Evolutionary conservation across 192 early-diverging fungal species (phyloP).

Genomic region (Obelidium mucronatum): DNA sequence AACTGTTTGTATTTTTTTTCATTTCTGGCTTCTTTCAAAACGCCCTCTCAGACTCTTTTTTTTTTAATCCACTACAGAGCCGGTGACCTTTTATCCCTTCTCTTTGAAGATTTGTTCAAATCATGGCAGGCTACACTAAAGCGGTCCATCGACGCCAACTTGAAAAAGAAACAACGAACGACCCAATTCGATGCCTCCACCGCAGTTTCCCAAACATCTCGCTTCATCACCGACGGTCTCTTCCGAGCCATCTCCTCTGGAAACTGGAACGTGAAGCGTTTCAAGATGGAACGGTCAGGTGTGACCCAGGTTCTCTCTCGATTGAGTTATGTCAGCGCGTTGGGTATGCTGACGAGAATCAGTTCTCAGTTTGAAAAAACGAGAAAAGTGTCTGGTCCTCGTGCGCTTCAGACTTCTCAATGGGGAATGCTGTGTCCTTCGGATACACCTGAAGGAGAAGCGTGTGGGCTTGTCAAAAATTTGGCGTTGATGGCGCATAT

Average conservation of each 20-base stretch:
- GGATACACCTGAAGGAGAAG: slow-evolving; percentile 98
- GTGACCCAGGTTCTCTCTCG: slow-evolving; percentile 96
- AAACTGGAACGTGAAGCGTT: slow-evolving; percentile 98
- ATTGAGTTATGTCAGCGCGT: slow-evolving; percentile 89
- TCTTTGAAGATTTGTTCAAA: slow-evolving; percentile 99
- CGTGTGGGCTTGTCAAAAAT: slow-evolving; percentile 97
- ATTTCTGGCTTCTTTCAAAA: slow-evolving; percentile 4
- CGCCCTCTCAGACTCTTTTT: background rate
- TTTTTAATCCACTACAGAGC: slow-evolving; percentile 61
- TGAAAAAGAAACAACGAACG: slow-evolving; percentile 88
- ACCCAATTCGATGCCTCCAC: slow-evolving; percentile 82
- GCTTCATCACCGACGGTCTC: slow-evolving; percentile 90
- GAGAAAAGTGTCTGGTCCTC: slow-evolving; percentile 95
- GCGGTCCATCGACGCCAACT: slow-evolving; percentile 86
- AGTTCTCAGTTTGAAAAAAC: slow-evolving; percentile 98
- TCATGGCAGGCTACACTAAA: slow-evolving; percentile 88
- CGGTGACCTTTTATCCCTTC: slow-evolving; percentile 88
- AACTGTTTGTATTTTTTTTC: slow-evolving; percentile 71
- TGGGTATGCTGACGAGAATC: slow-evolving; percentile 99
- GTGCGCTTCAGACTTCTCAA: slow-evolving; percentile 94
- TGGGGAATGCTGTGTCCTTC: slow-evolving; percentile 98
- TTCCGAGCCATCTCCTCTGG: slow-evolving; percentile 94
- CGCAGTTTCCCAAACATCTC: slow-evolving; percentile 54
- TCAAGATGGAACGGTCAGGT: slow-evolving; percentile 98
- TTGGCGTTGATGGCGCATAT: slow-evolving; percentile 99